Percentiles rank a stretch among this genome's conserved stretches.
phyloP scores from a whole-genome alignment of 2,329 filamentous ascomycete species.

The Mycocentrospora acerina region DNA sequence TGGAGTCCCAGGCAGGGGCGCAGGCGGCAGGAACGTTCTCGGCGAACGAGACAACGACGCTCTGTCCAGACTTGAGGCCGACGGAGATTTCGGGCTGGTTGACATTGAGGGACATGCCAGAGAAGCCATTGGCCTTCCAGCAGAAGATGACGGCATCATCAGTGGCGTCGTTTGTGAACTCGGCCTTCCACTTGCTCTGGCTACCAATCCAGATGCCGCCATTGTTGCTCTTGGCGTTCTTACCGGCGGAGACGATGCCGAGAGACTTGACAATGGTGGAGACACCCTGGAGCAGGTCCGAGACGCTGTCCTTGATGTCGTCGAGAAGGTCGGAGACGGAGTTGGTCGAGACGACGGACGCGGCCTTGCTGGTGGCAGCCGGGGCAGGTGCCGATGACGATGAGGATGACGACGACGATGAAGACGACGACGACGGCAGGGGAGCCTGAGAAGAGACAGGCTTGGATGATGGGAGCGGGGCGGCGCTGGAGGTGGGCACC shows the following conservation, averaged over 20 bases:
- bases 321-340: slow-evolving; percentile 3
- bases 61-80: slow-evolving; percentile 41
- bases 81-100: slow-evolving; percentile 42
- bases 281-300: slow-evolving; percentile 21
- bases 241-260: slow-evolving; percentile 23
- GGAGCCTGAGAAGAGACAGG: no score
- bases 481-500: slow-evolving; percentile 1
- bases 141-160: slow-evolving; percentile 38
- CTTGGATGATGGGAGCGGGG: slow-evolving; percentile 7
- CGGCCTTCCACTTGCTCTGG: slow-evolving; percentile 36
- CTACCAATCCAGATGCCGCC: slow-evolving; percentile 40
- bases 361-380: slow-evolving; percentile 3
- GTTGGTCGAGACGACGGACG: slow-evolving; percentile 8
- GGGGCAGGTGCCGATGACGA: slow-evolving; percentile 1
- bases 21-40: slow-evolving; percentile 45
- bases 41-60: slow-evolving; percentile 43
- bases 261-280: slow-evolving; percentile 20
- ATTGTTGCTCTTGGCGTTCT: slow-evolving; percentile 31
- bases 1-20: slow-evolving; percentile 41
- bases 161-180: slow-evolving; percentile 39
- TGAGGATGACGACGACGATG: no score
- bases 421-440: no score
- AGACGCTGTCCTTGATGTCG: slow-evolving; percentile 13
- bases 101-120: slow-evolving; percentile 41
- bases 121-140: slow-evolving; percentile 39